phyloP scores from a whole-genome alignment of 2,329 filamentous ascomycete genomes.

The Monilinia vaccinii-corymbosi region DNA sequence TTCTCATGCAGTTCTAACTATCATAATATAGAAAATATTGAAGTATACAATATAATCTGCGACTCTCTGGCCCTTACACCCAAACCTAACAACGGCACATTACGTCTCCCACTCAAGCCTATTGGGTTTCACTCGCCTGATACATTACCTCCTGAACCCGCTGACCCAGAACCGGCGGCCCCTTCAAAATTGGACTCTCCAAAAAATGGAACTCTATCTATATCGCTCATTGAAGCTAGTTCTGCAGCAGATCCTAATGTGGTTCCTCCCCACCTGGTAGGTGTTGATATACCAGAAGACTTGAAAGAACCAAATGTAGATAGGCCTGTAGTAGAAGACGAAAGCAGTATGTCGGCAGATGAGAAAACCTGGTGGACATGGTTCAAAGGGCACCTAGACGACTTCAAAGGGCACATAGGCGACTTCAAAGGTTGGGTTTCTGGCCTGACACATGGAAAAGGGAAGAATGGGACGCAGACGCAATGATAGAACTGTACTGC shows the following conservation, averaged over 20 bases:
- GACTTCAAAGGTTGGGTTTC: slow-evolving; percentile 24
- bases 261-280: slow-evolving; percentile 22
- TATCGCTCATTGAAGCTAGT: slow-evolving; percentile 26
- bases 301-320: slow-evolving; percentile 18
- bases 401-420: too few relatives aligned
- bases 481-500: not conserved
- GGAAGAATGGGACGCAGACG: not conserved
- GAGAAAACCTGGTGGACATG: slow-evolving; percentile 40
- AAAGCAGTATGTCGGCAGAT: slow-evolving; percentile 18
- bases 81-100: slow-evolving; percentile 77
- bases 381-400: slow-evolving; percentile 39
- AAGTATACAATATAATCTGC: slow-evolving; percentile 92
- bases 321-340: slow-evolving; percentile 20
- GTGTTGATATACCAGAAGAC: slow-evolving; percentile 23
- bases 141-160: slow-evolving; percentile 39
- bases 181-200: slow-evolving; percentile 9
- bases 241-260: slow-evolving; percentile 23
- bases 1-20: slow-evolving; percentile 18
- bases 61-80: slow-evolving; percentile 71
- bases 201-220: slow-evolving; percentile 19
- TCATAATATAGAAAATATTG: slow-evolving; percentile 64
- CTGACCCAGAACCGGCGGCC: slow-evolving; percentile 38
- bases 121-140: slow-evolving; percentile 42
- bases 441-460: not conserved
- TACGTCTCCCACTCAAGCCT: slow-evolving; percentile 55